Percentiles rank a stretch among this genome's conserved stretches.
Evolutionary conservation across 2,329 filamentous ascomycete species (phyloP).

Genomic region (Trichoderma gracile): DNA sequence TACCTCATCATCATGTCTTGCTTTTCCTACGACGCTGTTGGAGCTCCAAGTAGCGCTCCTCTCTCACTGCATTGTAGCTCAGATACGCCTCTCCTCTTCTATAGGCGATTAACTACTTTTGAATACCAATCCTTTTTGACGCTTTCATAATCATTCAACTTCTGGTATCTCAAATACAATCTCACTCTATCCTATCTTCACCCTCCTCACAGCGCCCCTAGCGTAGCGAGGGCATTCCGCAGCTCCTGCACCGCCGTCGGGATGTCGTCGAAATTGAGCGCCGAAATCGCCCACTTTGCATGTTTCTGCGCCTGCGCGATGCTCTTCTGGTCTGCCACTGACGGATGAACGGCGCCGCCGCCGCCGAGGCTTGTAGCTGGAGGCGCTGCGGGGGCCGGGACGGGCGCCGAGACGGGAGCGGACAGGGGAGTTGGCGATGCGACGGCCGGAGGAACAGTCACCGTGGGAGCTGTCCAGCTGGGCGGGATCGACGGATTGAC

Average conservation of each 20-base stretch:
- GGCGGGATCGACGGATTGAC: slow-evolving; percentile 29
- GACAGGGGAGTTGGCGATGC: slow-evolving; percentile 14
- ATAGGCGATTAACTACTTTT: slow-evolving; percentile 11
- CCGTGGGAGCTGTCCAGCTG: slow-evolving; percentile 11
- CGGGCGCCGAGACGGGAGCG: slow-evolving; percentile 21
- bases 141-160: neutral
- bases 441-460: slow-evolving; percentile 29
- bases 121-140: neutral
- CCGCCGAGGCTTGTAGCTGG: slow-evolving; percentile 21
- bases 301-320: slow-evolving; percentile 88
- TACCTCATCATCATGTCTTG: neutral
- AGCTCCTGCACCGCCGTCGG: slow-evolving; percentile 86
- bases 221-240: slow-evolving; percentile 66
- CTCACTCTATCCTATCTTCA: neutral
- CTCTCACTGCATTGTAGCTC: slow-evolving; percentile 14
- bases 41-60: neutral
- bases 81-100: slow-evolving; percentile 13
- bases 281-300: slow-evolving; percentile 94
- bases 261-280: slow-evolving; percentile 94
- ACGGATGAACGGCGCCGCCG: neutral
- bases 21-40: neutral
- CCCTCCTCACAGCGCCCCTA: slow-evolving; percentile 57
- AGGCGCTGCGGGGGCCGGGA: slow-evolving; percentile 21
- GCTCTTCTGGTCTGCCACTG: slow-evolving; percentile 49
- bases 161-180: slow-evolving; percentile 4